Evolutionary conservation across 352 stramenopile species (phyloP).

Genomic region (Globisporangium iwayamae): DNA sequence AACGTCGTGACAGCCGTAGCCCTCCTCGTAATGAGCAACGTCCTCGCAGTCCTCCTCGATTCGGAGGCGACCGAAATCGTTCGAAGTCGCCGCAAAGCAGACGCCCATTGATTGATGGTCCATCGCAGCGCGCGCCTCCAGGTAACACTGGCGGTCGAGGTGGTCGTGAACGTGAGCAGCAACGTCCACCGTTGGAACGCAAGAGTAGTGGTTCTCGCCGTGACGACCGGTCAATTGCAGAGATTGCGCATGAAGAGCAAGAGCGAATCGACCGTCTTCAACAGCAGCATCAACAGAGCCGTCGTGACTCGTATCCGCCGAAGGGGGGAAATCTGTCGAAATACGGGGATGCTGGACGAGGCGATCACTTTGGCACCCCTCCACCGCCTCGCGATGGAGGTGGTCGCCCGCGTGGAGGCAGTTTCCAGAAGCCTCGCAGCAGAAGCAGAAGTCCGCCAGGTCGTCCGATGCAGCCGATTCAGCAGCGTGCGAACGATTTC

Average conservation of each 20-base stretch:
- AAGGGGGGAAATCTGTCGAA: slow-evolving; percentile 23
- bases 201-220: slow-evolving; percentile 19
- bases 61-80: not conserved
- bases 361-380: slow-evolving; percentile 7
- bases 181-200: slow-evolving; percentile 21
- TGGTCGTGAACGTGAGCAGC: slow-evolving; percentile 23
- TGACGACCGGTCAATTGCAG: slow-evolving; percentile 49
- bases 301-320: slow-evolving; percentile 21
- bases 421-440: slow-evolving; percentile 13
- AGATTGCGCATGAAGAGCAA: slow-evolving; percentile 46
- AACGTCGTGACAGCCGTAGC: not conserved
- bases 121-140: not conserved
- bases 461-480: not conserved
- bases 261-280: slow-evolving; percentile 38
- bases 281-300: slow-evolving; percentile 30
- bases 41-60: slow-evolving; percentile 12
- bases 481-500: slow-evolving; percentile 6
- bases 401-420: slow-evolving; percentile 1
- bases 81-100: slow-evolving; percentile 10
- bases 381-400: slow-evolving; percentile 6
- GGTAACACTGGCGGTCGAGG: slow-evolving; percentile 20
- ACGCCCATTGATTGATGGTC: not conserved
- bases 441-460: slow-evolving; percentile 9
- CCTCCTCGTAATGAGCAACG: slow-evolving; percentile 4
- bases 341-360: slow-evolving; percentile 28